Evolutionary conservation across 1,284 basidiomycete genomes (phyloP), one percentile per base, ranked within the genome.

Genomic region (Wallemia ichthyophaga): DNA sequence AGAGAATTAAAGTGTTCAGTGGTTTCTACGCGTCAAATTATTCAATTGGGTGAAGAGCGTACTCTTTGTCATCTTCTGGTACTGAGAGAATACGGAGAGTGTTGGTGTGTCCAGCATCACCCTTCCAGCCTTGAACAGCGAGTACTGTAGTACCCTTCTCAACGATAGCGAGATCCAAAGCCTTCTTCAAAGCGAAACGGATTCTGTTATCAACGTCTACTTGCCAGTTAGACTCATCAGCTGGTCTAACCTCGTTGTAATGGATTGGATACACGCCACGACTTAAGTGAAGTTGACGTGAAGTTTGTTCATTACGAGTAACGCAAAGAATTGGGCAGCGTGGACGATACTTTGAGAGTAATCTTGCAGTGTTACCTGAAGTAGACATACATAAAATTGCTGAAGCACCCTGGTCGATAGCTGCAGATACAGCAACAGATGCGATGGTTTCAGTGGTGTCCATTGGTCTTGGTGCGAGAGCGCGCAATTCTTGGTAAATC

Each of bases 101-200:
- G 63, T 71, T 72, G 63, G 72, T 86, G 75, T 94, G 86, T 55
- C 91, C 91, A 61, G 92, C 78, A 64, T 94, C 92, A 59, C 88
- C 88, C 74, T 92, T 91, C 92, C 92, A 99, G 58, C 94, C 94
- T 72, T 98, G 94, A 11, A 98, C 82, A 58, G 92, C 92, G 66
- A 98, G 78, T 67, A 98, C 78, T 23, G 88, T 88, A 61, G 82
- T 82, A 60, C 89, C 88, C 60, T 86, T 80, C 70, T 82, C 80
- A 74, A 98, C 81, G 69, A 99, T 80, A 64, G 84, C 83, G 68
- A 99, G 73, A 33, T 75, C 75, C 58, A 98, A 76, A n/a, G 87
- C 94, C 68, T 76, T 82, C 69, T 81, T 78, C 69, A 98, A 77
- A 64, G 91, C 94, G 67, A 82, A 96, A 60, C 86, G 82, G 69